These are phyloP conservation scores for Hirschfeldia incana DNA, from an alignment of 345 rosid species.

Conservation along the genomic window DNA sequence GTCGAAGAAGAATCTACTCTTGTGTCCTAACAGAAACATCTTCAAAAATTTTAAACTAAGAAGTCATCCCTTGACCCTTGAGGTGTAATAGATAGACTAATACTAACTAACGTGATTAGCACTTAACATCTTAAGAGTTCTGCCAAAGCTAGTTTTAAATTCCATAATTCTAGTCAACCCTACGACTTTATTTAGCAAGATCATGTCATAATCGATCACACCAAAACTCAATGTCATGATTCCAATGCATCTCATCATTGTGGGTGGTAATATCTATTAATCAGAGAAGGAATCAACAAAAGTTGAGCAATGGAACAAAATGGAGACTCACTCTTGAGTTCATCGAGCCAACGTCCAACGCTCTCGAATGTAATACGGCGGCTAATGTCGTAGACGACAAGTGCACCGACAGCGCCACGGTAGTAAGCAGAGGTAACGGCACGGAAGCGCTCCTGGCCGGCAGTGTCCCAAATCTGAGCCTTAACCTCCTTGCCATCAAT, in stretches of 20 bases:
- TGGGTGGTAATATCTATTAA: neutral
- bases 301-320: neutral
- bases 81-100: neutral
- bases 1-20: neutral
- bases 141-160: neutral
- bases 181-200: conserved; percentile 1
- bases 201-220: neutral
- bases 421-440: conserved; percentile 96
- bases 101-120: neutral
- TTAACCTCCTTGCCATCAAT: conserved; percentile 88
- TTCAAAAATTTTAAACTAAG: neutral
- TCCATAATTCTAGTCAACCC: conserved; percentile 17
- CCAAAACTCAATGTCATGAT: neutral
- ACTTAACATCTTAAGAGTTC: neutral
- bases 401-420: conserved; percentile 92
- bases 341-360: conserved; percentile 85
- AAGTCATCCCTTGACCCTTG: neutral
- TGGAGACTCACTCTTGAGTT: conserved; percentile 62
- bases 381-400: conserved; percentile 80
- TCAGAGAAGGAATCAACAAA: neutral
- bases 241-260: neutral
- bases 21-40: neutral
- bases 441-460: conserved; percentile 93
- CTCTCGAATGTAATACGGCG: conserved; percentile 72
- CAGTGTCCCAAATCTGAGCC: conserved; percentile 99